Base-by-base conservation (phyloP, 805 yeast genomes). In the Candida krabiensis region DNA sequence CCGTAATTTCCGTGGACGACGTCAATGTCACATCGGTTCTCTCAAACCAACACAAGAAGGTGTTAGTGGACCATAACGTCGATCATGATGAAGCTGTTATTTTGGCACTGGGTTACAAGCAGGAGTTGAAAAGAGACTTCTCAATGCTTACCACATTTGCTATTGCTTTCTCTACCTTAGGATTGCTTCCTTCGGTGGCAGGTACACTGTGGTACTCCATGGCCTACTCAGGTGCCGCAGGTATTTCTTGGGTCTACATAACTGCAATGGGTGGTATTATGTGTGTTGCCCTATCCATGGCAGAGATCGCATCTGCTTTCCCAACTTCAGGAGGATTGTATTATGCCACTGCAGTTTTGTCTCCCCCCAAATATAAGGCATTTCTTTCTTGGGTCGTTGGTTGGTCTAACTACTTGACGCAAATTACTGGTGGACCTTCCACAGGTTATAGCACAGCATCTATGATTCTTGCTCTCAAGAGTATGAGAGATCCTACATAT, bases 261-360 rank as follows among this genome's bases (percentile, higher is more conserved):
- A 59, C 78, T 13, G 83, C 81, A 26, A 67, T 77, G 63, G 41
- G 70, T 23, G 77, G 81, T 27, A 70, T 82, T 37, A 64, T 74
- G 35, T 67, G 72, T 4, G 85, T 81, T 31, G 83, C 83, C 9
- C 63, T 71, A 30, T 71, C 80, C 14, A 67, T 82, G 74, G 84
- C 85, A 0, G 87, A 82, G 53, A 66, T 81, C 22, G 73, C 83
- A 9, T 69, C 78, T 18, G 79, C 84, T 5, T 77, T 76, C 63
- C 88, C 88, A 27, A 80, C 84, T 6, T 69, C 82, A 9, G 77
- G 84, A 19, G 87, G 87, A 31, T 70, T 83, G 7, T 84, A 83
- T 33, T 82, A 81, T 49, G 85, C 87, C 42, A 80, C 80, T 2
- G 70, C 78, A 2, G 77, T 78, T 50, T 61, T 80, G 45, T 74